Evolutionary conservation across 148 eudicot species (phyloP).

Genomic region (Vaccinium vitisidaea): DNA sequence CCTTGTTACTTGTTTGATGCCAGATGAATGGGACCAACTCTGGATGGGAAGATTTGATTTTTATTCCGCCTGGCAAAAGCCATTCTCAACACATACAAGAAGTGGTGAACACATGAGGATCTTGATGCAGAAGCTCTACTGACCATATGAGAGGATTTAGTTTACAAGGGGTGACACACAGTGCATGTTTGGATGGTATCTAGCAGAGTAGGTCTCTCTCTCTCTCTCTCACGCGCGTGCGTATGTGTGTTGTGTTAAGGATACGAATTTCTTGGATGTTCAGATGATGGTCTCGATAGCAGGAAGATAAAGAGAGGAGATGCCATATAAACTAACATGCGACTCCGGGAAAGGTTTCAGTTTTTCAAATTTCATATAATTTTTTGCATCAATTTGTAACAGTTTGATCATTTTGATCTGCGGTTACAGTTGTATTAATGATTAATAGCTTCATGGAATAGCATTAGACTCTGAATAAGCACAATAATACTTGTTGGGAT

Average conservation of each 20-base stretch:
- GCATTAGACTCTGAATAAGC: background rate
- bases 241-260: background rate
- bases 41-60: constrained; percentile 92
- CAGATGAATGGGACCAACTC: constrained; percentile 79
- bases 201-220: constrained; percentile 15
- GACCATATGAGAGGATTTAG: constrained; percentile 11
- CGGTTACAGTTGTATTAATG: background rate
- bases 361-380: too few species aligned
- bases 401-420: background rate
- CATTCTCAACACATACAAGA: constrained; percentile 83
- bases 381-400: too few species aligned
- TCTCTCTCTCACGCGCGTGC: background rate
- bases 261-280: constrained; percentile 7
- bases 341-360: background rate
- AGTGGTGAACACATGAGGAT: constrained; percentile 53
- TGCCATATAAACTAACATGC: constrained; percentile 5
- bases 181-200: background rate
- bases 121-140: constrained; percentile 9
- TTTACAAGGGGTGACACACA: constrained; percentile 1
- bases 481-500: background rate
- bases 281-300: constrained; percentile 11
- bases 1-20: constrained; percentile 13
- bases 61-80: constrained; percentile 96
- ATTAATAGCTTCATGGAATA: background rate
- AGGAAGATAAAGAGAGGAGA: constrained; percentile 10